These are phyloP conservation scores for Neonectria neomacrospora DNA, from an alignment of 2,329 filamentous ascomycete genomes.

Conservation along the genomic window DNA sequence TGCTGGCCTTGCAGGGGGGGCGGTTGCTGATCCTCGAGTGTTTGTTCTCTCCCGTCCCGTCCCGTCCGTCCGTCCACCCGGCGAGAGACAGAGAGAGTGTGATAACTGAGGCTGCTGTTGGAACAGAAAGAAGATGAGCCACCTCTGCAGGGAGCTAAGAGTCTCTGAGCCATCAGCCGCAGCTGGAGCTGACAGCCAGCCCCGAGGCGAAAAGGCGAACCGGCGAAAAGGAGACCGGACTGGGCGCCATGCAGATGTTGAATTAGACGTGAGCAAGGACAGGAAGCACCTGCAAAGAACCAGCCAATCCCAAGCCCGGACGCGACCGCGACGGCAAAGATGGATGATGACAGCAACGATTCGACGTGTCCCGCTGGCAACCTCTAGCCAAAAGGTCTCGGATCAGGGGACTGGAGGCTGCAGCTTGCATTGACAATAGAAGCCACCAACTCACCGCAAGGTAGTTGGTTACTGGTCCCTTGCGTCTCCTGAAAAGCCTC, in stretches of 20 bases:
- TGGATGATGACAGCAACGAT: conserved; percentile 16
- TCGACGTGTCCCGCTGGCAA: conserved; percentile 18
- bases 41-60: conserved; percentile 10
- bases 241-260: conserved; percentile 24
- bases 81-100: neutral
- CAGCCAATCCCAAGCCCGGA: conserved; percentile 19
- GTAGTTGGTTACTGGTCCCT: neutral
- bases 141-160: no score
- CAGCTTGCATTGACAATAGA: neutral
- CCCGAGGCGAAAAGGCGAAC: no score
- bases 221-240: conserved; percentile 22
- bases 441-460: conserved; percentile 1
- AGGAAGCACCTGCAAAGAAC: conserved; percentile 1
- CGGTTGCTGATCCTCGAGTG: neutral
- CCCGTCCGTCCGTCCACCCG: conserved; percentile 5
- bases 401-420: no score
- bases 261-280: conserved; percentile 24
- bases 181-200: conserved; percentile 13
- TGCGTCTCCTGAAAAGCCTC: conserved; percentile 12
- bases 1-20: conserved; percentile 26
- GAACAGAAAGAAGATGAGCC: no score
- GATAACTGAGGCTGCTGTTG: no score
- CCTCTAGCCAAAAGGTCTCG: neutral
- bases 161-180: no score
- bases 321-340: conserved; percentile 19